Base-by-base conservation (phyloP, 345 rosid species). In the Lepidium aucheri region DNA sequence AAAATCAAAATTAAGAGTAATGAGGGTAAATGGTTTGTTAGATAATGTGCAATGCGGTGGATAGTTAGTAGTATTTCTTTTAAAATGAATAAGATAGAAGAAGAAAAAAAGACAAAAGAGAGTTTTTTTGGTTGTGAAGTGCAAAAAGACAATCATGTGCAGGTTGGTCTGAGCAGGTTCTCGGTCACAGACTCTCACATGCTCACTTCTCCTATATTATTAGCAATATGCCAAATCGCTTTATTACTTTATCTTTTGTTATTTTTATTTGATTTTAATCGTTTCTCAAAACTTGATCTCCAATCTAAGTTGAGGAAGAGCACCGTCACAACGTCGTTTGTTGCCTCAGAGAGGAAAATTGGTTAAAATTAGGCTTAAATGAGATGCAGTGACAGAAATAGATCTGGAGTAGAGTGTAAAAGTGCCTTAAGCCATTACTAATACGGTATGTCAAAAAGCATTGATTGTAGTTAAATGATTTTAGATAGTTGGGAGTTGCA, bases 171-270 rank as follows among this genome's bases (percentile, higher is more conserved):
- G 53, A n/a, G 71, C 60, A 16, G 63, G 65, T 72, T 65, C 70
- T 65, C 60, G 30, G 35, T 44, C 63, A 65, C 43, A 66, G n/a
- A 6, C 22, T 67, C 77, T 67, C 77, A 67, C 77, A 74, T 74
- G 77, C 68, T 60, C 49, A 22, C 45, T 44, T 45, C 41, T 59
- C 30, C 43, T 44, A 44, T 58, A 73, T 72, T 72, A 72, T 65
- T 72, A 72, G 71, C 67, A 65, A 72, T 47, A 49, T 28, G 60
- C 71, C 76, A 65, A 65, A 51, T 58, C 57, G 3, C 9, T 42
- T 40, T 43, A 41, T 9, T 20, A 53, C 22, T 32, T 20, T 63
- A 11, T 32, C 1, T 47, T 50, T 28, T 28, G 1, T 28, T 39
- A 8, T 7, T 11, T 8, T 36, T 56, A n/a, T 56, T 18, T 22